Base-by-base conservation (phyloP, 768 basidiomycete species). In the Hygrocybe coccinea region DNA sequence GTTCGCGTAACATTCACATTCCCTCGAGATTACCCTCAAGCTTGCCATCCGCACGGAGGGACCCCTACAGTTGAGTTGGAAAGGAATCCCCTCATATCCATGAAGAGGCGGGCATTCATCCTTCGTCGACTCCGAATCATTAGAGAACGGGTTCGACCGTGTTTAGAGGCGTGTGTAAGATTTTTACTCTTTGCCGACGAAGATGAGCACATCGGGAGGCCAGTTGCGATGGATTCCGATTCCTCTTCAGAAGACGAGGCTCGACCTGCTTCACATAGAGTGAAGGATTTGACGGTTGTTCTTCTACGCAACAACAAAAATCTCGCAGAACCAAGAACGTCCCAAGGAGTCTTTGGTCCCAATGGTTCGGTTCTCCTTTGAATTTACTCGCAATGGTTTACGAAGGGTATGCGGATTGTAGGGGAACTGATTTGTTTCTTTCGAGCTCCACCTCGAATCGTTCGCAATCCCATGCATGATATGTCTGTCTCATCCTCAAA, bases 361-460 rank as follows among this genome's bases (percentile, higher is more conserved):
- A 91, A 91, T 65, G 94, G 93, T 91, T 56, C 8, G 29, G 22
- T 19, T 2, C 7, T 22, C 53, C 35, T 15, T 34, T 33, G 22
- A 2, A 2, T 15, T 41, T 6, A 3, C 14, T 55, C 52, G 44
- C 53, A 15, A n/a, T 51, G 9, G 39, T 37, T 5, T 41, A 6
- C 41, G 12, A 24, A 17, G 19, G 24, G 24, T 39, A 24, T 41
- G 5, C 15, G 46, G 14, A 3, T 38, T 1, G 41, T 59, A 95
- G 93, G 91, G 48, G 86, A 93, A 72, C 73, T 95, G 1, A 81
- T 95, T 0, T 91, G 86, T 65, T 94, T 95, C 72, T 94, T 89
- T 73, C 81, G 86, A 44, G 82, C 85, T 3, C 84, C 87, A 2
- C 85, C 84, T 17, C 80, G 87, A 14, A 80, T 87, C 55, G 82